phyloP scores from a whole-genome alignment of 306 rosid genomes.

The Malus sieversii region DNA sequence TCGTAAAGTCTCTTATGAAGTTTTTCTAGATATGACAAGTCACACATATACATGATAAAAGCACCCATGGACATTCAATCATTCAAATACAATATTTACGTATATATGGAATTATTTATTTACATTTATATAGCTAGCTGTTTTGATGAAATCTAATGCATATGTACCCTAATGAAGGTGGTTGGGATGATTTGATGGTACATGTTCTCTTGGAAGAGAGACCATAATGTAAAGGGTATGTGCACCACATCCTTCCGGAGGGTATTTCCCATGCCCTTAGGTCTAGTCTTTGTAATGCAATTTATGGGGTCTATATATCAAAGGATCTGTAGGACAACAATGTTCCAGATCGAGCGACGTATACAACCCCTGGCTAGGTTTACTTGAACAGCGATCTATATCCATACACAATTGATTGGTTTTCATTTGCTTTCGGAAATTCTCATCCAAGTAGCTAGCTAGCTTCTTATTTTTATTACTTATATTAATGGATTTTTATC shows the following conservation, averaged over 20 bases:
- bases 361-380: not conserved
- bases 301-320: not conserved
- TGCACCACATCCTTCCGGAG: not conserved
- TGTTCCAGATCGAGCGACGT: not conserved
- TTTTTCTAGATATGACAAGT: not conserved
- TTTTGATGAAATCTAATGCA: not conserved
- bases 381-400: not conserved
- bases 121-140: not conserved
- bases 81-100: not conserved
- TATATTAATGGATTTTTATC: too few relatives aligned
- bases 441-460: too few relatives aligned
- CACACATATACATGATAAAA: not conserved
- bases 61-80: not conserved
- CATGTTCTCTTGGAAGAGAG: not conserved
- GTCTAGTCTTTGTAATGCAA: not conserved
- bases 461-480: too few relatives aligned
- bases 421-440: too few relatives aligned
- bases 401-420: too few relatives aligned
- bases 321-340: not conserved
- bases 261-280: not conserved
- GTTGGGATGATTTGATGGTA: slow-evolving; percentile 10
- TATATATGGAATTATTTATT: not conserved
- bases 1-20: too few relatives aligned
- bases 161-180: not conserved
- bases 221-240: not conserved